These are phyloP conservation scores for Setaria viridis DNA, from an alignment of 202 grass and related monocot genomes.

Conservation along the genomic window DNA sequence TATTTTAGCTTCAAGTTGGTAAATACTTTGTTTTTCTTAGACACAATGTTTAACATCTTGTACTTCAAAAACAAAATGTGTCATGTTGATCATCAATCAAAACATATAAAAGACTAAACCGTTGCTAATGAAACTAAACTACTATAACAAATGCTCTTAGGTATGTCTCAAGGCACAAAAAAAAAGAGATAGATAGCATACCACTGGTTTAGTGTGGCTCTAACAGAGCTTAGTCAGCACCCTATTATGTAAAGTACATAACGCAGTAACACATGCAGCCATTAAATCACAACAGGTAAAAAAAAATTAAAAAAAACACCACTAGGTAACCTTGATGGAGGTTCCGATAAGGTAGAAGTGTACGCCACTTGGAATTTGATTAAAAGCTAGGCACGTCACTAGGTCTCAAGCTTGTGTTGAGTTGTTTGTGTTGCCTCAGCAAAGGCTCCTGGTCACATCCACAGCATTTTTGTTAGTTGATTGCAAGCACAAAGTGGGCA, in stretches of 20 bases:
- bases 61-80: background rate
- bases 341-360: slow-evolving; percentile 45
- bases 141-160: slow-evolving; percentile 7
- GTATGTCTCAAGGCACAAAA: slow-evolving; percentile 28
- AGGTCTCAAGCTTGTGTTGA: slow-evolving; percentile 47
- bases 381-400: slow-evolving; percentile 49
- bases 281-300: slow-evolving; percentile 41
- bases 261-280: slow-evolving; percentile 34
- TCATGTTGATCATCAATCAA: background rate
- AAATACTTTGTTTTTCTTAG: slow-evolving; percentile 15
- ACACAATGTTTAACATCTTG: slow-evolving; percentile 18
- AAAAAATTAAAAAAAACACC: slow-evolving; percentile 4
- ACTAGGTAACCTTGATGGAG: slow-evolving; percentile 42
- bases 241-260: slow-evolving; percentile 36
- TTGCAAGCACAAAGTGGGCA: slow-evolving; percentile 76
- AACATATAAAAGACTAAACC: background rate
- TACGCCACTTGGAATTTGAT: slow-evolving; percentile 41
- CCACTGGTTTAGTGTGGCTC: slow-evolving; percentile 34
- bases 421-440: slow-evolving; percentile 48
- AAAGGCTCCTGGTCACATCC: slow-evolving; percentile 56
- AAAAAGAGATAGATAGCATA: slow-evolving; percentile 34
- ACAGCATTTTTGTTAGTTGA: slow-evolving; percentile 60
- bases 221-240: slow-evolving; percentile 32
- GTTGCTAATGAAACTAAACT: slow-evolving; percentile 4
- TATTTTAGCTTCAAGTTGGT: slow-evolving; percentile 28